A percentile compares a stretch with the other conserved stretches of the same genome.
Evolutionary conservation across 1,284 basidiomycete genomes (phyloP).

Genomic region (Pterulicium gracile): DNA sequence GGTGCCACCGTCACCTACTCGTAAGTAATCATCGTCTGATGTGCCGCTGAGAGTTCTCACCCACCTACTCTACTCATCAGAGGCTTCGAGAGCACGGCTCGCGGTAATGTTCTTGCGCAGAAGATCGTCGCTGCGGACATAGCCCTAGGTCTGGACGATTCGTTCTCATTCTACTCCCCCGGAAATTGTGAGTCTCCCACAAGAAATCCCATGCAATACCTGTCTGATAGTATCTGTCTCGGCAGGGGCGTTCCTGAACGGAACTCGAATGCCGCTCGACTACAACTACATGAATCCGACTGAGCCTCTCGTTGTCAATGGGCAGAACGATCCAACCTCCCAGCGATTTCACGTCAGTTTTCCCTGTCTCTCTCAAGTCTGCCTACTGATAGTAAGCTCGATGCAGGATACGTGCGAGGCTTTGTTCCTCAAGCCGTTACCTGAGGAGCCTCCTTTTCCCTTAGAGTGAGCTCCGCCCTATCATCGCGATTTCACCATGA

Average conservation of each 20-base stretch:
- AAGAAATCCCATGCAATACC: neutral
- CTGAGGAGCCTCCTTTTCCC: slow-evolving; percentile 40
- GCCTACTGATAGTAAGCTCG: slow-evolving; percentile 1
- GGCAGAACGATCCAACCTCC: slow-evolving; percentile 37
- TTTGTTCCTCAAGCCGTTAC: slow-evolving; percentile 32
- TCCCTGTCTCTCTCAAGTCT: slow-evolving; percentile 15
- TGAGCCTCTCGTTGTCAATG: slow-evolving; percentile 34
- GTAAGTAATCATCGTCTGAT: slow-evolving; percentile 22
- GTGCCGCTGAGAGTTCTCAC: neutral
- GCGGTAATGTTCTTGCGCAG: slow-evolving; percentile 44
- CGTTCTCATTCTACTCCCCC: slow-evolving; percentile 32
- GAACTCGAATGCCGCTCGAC: slow-evolving; percentile 29
- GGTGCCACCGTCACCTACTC: slow-evolving; percentile 40
- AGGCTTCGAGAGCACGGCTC: slow-evolving; percentile 41
- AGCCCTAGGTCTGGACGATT: slow-evolving; percentile 25
- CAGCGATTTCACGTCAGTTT: slow-evolving; percentile 39
- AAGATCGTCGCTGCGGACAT: slow-evolving; percentile 45
- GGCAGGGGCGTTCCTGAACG: slow-evolving; percentile 43
- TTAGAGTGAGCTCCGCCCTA: slow-evolving; percentile 27
- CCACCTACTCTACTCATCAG: slow-evolving; percentile 19
- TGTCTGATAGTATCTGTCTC: neutral
- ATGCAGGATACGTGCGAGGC: slow-evolving; percentile 33
- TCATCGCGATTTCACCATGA: neutral
- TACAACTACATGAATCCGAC: slow-evolving; percentile 42
- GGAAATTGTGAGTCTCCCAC: slow-evolving; percentile 33